Evolutionary conservation across 2,329 filamentous ascomycete genomes (phyloP).

Genomic region (Pseudopithomyces maydicus): DNA sequence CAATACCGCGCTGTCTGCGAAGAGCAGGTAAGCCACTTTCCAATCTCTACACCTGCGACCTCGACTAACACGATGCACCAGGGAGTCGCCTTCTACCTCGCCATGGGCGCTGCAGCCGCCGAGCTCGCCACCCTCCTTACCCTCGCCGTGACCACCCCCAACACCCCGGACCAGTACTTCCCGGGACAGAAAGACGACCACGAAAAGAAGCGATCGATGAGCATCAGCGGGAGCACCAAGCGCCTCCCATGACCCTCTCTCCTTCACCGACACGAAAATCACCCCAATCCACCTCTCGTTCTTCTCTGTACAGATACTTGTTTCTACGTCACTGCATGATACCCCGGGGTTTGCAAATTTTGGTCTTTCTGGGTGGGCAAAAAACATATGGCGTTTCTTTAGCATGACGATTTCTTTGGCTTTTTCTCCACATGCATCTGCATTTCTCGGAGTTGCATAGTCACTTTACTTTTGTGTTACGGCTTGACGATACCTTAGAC

Average conservation of each 20-base stretch:
- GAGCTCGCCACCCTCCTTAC: constrained; percentile 39
- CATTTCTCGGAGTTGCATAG: constrained; percentile 18
- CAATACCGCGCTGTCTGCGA: constrained; percentile 45
- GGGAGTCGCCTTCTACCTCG: constrained; percentile 44
- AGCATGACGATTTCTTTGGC: constrained; percentile 12
- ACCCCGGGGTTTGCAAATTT: constrained; percentile 17
- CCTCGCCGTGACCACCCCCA: constrained; percentile 36
- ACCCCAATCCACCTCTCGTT: constrained; percentile 5
- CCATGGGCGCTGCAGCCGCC: constrained; percentile 37
- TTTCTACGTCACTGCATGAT: constrained; percentile 16
- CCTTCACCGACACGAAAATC: constrained; percentile 1
- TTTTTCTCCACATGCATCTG: constrained; percentile 16
- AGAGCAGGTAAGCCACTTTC: constrained; percentile 37
- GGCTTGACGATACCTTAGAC: constrained; percentile 17
- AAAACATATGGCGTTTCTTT: constrained; percentile 12
- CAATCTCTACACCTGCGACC: background rate
- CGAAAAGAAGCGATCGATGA: constrained; percentile 19
- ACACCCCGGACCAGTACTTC: constrained; percentile 24
- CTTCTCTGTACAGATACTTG: constrained; percentile 14
- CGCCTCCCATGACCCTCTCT: constrained; percentile 14
- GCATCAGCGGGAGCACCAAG: constrained; percentile 12
- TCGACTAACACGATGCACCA: constrained; percentile 26
- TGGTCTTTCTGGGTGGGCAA: constrained; percentile 14
- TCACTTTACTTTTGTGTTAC: constrained; percentile 11
- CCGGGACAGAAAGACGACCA: constrained; percentile 8